Conservation (phyloP, 805 yeast species). For the Metschnikowia orientalis region DNA sequence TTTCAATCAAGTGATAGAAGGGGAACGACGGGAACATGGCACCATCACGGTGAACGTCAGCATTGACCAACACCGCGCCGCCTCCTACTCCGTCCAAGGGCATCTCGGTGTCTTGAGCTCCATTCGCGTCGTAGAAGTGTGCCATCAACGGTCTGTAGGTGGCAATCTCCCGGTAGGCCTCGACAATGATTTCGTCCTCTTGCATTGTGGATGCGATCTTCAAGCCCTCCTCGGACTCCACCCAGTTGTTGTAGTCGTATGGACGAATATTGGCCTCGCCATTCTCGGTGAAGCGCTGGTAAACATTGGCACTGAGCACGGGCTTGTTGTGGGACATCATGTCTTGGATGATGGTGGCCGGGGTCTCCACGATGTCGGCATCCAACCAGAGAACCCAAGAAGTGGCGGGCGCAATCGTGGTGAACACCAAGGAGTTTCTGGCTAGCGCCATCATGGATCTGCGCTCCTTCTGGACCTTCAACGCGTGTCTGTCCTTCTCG, state of each 20-base stretch:
- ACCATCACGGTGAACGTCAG: constrained; percentile 98
- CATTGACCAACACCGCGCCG: constrained; percentile 91
- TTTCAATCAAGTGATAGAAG: constrained; percentile 92
- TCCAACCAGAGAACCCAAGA: constrained; percentile 98
- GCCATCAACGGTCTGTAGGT: constrained; percentile 97
- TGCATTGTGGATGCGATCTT: constrained; percentile 65
- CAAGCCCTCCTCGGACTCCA: constrained; percentile 74
- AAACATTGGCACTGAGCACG: constrained; percentile 88
- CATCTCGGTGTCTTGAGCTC: constrained; percentile 64
- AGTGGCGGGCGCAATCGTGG: constrained; percentile 83
- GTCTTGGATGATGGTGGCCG: constrained; percentile 78
- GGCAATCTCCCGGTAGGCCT: constrained; percentile 90
- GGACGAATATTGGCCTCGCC: constrained; percentile 67
- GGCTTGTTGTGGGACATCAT: constrained; percentile 81
- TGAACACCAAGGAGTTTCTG: constrained; percentile 83
- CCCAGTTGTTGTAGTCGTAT: constrained; percentile 96
- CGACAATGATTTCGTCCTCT: constrained; percentile 91
- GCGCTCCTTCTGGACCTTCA: constrained; percentile 80
- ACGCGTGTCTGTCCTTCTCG: constrained; percentile 90
- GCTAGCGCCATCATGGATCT: constrained; percentile 91
- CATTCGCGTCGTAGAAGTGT: constrained; percentile 64
- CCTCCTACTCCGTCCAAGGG: constrained; percentile 97
- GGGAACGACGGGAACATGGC: constrained; percentile 99
- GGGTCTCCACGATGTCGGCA: constrained; percentile 89
- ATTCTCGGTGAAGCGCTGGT: constrained; percentile 69